Evolutionary conservation across 768 basidiomycete genomes (phyloP), one percentile per base, ranked within the genome.

Genomic region (Lactarius akahatsu): DNA sequence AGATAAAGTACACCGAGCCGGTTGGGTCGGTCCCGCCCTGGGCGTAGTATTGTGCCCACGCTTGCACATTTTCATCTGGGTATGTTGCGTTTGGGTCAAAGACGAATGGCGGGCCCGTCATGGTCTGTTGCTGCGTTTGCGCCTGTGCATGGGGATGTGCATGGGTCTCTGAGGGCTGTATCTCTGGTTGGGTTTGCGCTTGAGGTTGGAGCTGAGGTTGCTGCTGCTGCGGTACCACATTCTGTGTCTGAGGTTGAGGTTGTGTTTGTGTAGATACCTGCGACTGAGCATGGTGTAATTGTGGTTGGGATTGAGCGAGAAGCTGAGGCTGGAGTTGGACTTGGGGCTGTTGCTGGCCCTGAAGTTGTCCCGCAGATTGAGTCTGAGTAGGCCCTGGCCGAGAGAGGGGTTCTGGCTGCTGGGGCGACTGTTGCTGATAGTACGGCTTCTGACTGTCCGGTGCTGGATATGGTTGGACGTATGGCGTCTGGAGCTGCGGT

Each of bases 21-120:
- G 89, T 85, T 0, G 80, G 75, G 65, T 93, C 92, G 56, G 76
- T 84, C 4, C 92, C 92, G 30, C 92, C 92, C 66, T 88, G 85
- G 0, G 87, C 86, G 73, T 94, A 94, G 75, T 94, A 94, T 70
- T 86, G 83, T 7, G 90, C 92, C 92, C 92, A 94, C 0, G 89
- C 90, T 73, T 93, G 91, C 26, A 88, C 91, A 68, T 92, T 92
- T 62, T 86, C 84, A 74, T 94, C 92, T 18, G 85, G 76, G 71
- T 94, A 94, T 26, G 85, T 86, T 58, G 80, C 78, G 34, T 79
- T 81, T 4, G 90, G 89, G 69, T 92, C 85, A 72, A 83, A 93
- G 10, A 78, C 75, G 63, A 78, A 85, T 16, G 84, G 84, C 10
- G 83, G 83, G 23, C 80, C 82, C 16, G 70, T 63, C 36, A 65